phyloP scores from a whole-genome alignment of 2,329 filamentous ascomycete species.

The Ophiostoma australiae region DNA sequence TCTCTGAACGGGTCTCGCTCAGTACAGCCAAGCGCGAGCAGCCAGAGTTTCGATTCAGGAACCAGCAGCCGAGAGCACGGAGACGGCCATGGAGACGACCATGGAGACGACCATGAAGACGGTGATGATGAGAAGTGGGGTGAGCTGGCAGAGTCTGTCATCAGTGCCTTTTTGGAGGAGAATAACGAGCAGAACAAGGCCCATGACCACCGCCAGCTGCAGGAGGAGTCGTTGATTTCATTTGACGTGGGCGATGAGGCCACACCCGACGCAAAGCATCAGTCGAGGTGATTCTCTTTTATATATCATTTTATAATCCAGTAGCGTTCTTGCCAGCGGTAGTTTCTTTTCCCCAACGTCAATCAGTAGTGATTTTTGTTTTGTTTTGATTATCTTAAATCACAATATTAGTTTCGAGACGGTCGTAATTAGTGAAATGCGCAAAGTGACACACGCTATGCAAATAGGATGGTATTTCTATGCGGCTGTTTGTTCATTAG shows the following conservation, averaged over 20 bases:
- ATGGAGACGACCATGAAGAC: constrained; percentile 7
- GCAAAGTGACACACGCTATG: background rate
- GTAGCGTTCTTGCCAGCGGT: background rate
- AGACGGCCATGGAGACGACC: background rate
- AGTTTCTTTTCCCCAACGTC: background rate
- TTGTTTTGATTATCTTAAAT: background rate
- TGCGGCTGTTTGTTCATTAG: background rate
- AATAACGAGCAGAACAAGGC: background rate
- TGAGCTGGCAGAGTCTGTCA: constrained; percentile 22
- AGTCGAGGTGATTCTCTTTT: background rate
- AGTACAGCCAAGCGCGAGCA: background rate
- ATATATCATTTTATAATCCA: background rate
- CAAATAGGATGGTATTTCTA: background rate
- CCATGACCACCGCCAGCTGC: background rate
- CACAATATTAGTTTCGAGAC: too few relatives aligned
- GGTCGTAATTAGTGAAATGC: background rate
- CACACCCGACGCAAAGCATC: background rate
- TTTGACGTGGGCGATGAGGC: background rate
- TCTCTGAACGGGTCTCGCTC: background rate
- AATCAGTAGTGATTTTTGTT: background rate
- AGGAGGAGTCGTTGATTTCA: constrained; percentile 13
- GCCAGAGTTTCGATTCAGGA: background rate
- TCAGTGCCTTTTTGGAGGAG: constrained; percentile 20
- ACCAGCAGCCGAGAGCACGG: background rate
- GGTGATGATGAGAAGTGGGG: constrained; percentile 22